These are phyloP conservation scores for Fimicolochytrium jonesii DNA, from an alignment of 192 early-diverging fungal species.

Conservation along the genomic window DNA sequence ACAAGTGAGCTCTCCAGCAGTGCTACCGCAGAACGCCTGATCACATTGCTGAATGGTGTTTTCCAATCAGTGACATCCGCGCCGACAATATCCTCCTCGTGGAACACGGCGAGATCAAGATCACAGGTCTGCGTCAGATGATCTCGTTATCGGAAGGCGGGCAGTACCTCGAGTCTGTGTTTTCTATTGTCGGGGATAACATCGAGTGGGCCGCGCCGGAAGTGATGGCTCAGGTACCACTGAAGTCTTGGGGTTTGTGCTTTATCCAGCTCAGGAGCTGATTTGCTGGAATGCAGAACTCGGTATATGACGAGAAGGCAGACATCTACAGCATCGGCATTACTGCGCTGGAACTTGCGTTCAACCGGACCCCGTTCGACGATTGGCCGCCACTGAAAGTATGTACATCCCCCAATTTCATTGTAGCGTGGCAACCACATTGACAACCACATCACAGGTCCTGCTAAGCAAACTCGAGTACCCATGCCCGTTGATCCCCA, in stretches of 20 bases:
- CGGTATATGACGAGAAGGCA: slow-evolving; percentile 44
- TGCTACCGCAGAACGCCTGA: no score
- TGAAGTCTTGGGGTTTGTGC: not conserved
- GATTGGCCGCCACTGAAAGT: slow-evolving; percentile 53
- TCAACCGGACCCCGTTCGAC: slow-evolving; percentile 51
- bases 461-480: slow-evolving; percentile 48
- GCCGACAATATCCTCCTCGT: slow-evolving; percentile 58
- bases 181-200: slow-evolving; percentile 54
- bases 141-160: slow-evolving; percentile 38
- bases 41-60: not conserved
- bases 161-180: slow-evolving; percentile 35
- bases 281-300: slow-evolving; percentile 27
- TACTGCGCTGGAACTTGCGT: slow-evolving; percentile 56
- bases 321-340: slow-evolving; percentile 61
- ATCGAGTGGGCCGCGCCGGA: slow-evolving; percentile 60
- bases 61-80: slow-evolving; percentile 41
- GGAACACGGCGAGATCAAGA: slow-evolving; percentile 43
- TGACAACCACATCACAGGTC: no score
- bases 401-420: no score
- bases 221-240: slow-evolving; percentile 49
- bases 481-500: slow-evolving; percentile 40
- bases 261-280: not conserved
- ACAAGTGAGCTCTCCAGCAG: slow-evolving; percentile 58
- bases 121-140: slow-evolving; percentile 54
- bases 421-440: no score